Base-by-base conservation (phyloP, 805 yeast genomes). In the Yarrowia bubula region DNA sequence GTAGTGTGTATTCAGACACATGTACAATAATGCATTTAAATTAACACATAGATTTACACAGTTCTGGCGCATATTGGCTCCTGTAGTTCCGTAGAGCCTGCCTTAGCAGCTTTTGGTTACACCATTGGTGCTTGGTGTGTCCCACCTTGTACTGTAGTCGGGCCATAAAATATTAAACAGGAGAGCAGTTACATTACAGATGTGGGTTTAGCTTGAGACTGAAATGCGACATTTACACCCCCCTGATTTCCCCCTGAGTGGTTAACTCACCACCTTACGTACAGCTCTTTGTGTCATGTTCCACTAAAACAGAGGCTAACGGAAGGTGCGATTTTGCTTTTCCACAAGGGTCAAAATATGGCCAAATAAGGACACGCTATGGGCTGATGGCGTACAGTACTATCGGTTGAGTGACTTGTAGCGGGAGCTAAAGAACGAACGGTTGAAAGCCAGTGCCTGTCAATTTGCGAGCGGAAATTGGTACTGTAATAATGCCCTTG, bases 11-110 rank as follows among this genome's bases (percentile, higher is more conserved):
- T 13, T 4, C 17, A 14, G 5, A n/a, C n/a, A 43, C 35, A 11
- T 51, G 42, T 35, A 50, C 42, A 37, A 37, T 13, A 50, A 50
- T 51, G 58, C 58, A 51, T 51, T 51, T 51, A 18, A 8, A 33
- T 15, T 9, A 32, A 8, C 17, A 44, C 48, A 11, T 43, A 22
- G 28, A 22, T 22, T 22, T 22, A 22, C 28, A 22, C 28, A 22
- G 28, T 3, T n/a, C 3, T 22, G 28, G 28, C 28, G 47, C 4
- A 13, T n/a, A 7, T 18, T 15, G 14, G 28, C 15, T 4, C 31
- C 43, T 41, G 46, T 18, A 42, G 46, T 28, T 17, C 46, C 13
- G 31, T 42, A 42, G 46, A 42, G 33, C 33, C 17, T 43, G 28
- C 28, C 28, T 22, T 22, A 22, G 28, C 28, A 22, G 28, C 28